Conservation (phyloP, 768 basidiomycete species). For the Lyophyllum atratum region DNA sequence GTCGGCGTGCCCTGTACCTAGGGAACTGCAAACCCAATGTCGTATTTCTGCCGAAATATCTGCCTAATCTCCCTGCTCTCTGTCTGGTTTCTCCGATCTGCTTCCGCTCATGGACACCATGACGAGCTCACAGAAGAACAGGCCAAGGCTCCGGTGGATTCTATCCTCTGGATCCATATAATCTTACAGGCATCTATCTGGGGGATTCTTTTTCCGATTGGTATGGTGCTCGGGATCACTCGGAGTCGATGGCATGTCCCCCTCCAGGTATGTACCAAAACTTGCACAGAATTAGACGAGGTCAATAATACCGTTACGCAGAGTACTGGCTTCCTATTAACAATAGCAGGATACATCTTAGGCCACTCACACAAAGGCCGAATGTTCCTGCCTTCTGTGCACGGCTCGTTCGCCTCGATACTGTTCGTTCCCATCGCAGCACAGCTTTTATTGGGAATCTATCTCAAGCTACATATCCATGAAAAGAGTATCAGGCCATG, state of each 20-base stretch:
- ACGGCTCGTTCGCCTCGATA: slow-evolving; percentile 69
- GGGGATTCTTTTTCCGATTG: slow-evolving; percentile 86
- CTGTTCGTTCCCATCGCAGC: slow-evolving; percentile 62
- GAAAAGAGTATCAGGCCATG: slow-evolving; percentile 74
- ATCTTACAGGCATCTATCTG: slow-evolving; percentile 75
- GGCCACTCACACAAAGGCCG: slow-evolving; percentile 89
- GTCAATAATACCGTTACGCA: slow-evolving; percentile 25
- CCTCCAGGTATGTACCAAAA: slow-evolving; percentile 58
- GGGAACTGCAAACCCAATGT: slow-evolving; percentile 7
- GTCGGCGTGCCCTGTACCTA: slow-evolving; percentile 3
- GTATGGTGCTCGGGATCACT: slow-evolving; percentile 75
- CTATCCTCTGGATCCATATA: slow-evolving; percentile 83
- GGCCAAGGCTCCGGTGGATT: slow-evolving; percentile 66
- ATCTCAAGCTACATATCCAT: slow-evolving; percentile 90
- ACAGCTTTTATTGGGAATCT: slow-evolving; percentile 78
- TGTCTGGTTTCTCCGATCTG: slow-evolving; percentile 15
- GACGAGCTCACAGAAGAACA: slow-evolving; percentile 66
- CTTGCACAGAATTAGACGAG: background rate
- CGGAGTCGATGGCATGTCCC: slow-evolving; percentile 92
- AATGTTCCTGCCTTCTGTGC: slow-evolving; percentile 70
- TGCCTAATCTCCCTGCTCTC: slow-evolving; percentile 10
- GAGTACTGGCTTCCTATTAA: slow-evolving; percentile 69
- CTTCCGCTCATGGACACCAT: slow-evolving; percentile 62
- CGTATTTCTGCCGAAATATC: slow-evolving; percentile 1
- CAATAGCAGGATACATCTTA: slow-evolving; percentile 72